These are phyloP conservation scores for Lachnellula willkommii DNA, from an alignment of 2,329 filamentous ascomycete genomes.

Conservation along the genomic window DNA sequence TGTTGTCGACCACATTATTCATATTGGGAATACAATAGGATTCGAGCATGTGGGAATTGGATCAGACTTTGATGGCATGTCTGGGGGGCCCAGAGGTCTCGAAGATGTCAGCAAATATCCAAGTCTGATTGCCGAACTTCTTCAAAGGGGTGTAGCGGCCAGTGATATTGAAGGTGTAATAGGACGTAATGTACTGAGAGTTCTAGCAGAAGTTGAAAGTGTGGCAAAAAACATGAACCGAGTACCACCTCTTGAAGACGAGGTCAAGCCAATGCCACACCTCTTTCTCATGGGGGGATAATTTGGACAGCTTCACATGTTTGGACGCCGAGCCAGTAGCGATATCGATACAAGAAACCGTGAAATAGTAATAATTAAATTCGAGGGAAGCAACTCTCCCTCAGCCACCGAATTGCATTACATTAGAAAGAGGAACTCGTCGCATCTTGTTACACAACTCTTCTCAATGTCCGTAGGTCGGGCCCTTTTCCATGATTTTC, in stretches of 20 bases:
- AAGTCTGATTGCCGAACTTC: conserved; percentile 49
- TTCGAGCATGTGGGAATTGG: conserved; percentile 62
- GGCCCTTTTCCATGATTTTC: too few species aligned
- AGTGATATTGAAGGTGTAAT: conserved; percentile 51
- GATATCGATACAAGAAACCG: too few species aligned
- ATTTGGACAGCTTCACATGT: not conserved
- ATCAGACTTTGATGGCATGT: conserved; percentile 58
- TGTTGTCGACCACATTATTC: conserved; percentile 56
- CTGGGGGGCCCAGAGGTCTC: conserved; percentile 41
- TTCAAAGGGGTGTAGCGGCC: conserved; percentile 52
- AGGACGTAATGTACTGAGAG: conserved; percentile 55
- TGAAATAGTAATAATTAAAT: too few species aligned
- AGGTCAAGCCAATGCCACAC: not conserved
- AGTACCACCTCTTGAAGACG: not conserved
- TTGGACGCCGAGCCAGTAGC: too few species aligned
- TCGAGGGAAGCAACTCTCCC: too few species aligned
- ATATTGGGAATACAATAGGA: conserved; percentile 57
- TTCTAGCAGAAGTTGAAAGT: conserved; percentile 53
- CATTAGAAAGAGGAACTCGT: too few species aligned
- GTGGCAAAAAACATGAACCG: not conserved
- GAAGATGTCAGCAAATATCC: conserved; percentile 61
- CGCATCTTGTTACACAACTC: too few species aligned
- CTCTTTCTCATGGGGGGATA: too few species aligned
- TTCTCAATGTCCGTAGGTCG: too few species aligned
- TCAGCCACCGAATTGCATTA: too few species aligned